Base-by-base conservation (phyloP, 805 yeast species). In the Helenozyma baotianmanensis region DNA sequence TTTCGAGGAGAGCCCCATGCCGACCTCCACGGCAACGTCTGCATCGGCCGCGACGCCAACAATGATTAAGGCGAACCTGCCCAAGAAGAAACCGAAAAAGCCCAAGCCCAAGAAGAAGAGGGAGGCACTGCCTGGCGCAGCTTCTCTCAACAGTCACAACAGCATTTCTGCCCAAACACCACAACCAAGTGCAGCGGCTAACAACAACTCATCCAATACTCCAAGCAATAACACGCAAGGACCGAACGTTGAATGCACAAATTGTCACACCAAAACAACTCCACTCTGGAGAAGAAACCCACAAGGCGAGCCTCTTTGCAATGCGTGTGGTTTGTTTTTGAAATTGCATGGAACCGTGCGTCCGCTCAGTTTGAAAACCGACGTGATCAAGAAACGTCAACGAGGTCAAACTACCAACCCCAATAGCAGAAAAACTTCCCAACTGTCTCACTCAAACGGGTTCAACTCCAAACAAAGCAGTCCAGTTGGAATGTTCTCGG, bases 241-340 rank as follows among this genome's bases (percentile, higher is more conserved):
- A 14, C 6, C 37, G 14, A 36, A 48, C 22, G 52, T 55, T 4
- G 51, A 62, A 18, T 90, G 97, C 59, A 80, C 90, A 12, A 90
- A 90, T 60, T 90, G 98, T 59, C 80, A 82, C 50, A 90, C 98
- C 0, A 78, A 74, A 42, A 88, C 94, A 12, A 90, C 98, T 0
- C 98, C 98, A 1, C 59, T 90, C 12, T 90, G 98, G 98, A 69
- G 98, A 47, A 70, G 97, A 30, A 86, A 87, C 48, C 88, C 95
- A 0, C 85, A 84, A 38, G 97, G 97, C 2, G 82, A 85, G 50
- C 94, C 96, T 0, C 64, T 90, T 38, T 90, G 97, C 62, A 90
- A 90, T 58, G 97, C 98, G 14, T 45, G 50, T 32, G 50, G 50
- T 6, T 35, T 46, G 17, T 46, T 44, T n/a, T 39, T 44, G 31